Conservation (phyloP, 345 rosid species). For the Balakata baccata region DNA sequence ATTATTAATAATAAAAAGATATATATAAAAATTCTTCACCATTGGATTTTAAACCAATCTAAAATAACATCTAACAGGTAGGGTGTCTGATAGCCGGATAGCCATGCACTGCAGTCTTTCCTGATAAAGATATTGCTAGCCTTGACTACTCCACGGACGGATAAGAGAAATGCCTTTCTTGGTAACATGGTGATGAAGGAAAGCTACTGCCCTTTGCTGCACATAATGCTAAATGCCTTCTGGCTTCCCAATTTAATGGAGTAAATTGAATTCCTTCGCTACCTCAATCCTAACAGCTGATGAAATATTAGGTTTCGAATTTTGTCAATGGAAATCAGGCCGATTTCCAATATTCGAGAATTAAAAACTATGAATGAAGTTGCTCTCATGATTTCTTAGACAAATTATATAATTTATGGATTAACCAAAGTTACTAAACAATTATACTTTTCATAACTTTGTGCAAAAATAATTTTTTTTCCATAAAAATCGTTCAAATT, state of each 20-base stretch:
- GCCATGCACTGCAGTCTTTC: conserved; percentile 28
- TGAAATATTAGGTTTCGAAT: neutral
- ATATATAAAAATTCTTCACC: too few relatives aligned
- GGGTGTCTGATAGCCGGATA: conserved; percentile 35
- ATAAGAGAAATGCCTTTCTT: conserved; percentile 14
- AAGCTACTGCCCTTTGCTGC: conserved; percentile 34
- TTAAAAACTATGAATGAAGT: too few relatives aligned
- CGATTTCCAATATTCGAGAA: neutral
- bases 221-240: conserved; percentile 27
- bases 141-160: conserved; percentile 30
- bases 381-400: too few relatives aligned
- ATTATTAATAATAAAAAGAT: too few relatives aligned
- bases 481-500: too few relatives aligned
- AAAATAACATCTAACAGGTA: too few relatives aligned
- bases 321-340: neutral
- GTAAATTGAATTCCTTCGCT: conserved; percentile 37
- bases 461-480: too few relatives aligned
- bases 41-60: too few relatives aligned
- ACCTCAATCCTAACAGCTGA: conserved; percentile 22
- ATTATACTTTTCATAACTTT: too few relatives aligned
- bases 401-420: too few relatives aligned
- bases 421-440: too few relatives aligned
- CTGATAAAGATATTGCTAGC: conserved; percentile 29
- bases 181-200: conserved; percentile 26
- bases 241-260: conserved; percentile 19